Evolutionary conservation across 768 basidiomycete genomes (phyloP).

Genomic region (Pluteus cervinus): DNA sequence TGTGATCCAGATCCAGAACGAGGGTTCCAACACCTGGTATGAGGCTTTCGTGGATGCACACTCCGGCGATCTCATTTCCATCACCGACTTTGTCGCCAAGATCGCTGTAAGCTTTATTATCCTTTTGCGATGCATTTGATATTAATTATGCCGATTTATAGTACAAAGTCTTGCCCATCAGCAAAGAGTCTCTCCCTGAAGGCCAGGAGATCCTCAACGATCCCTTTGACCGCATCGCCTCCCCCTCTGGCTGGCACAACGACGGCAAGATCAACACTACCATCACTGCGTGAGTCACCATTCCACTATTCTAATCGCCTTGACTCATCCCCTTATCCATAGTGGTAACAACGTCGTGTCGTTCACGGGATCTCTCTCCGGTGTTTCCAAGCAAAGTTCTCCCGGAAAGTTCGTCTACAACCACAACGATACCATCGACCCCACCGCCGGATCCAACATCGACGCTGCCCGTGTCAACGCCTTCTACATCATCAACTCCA

Average conservation of each 20-base stretch:
- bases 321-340: not conserved
- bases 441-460: slow-evolving; percentile 34
- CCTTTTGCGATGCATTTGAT: not conserved
- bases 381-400: slow-evolving; percentile 29
- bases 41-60: slow-evolving; percentile 55
- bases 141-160: slow-evolving; percentile 9
- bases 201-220: slow-evolving; percentile 40
- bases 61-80: slow-evolving; percentile 35
- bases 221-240: slow-evolving; percentile 43
- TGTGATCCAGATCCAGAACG: slow-evolving; percentile 24
- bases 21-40: slow-evolving; percentile 35
- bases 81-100: slow-evolving; percentile 42
- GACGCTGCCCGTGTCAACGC: slow-evolving; percentile 48
- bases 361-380: slow-evolving; percentile 19
- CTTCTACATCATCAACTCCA: slow-evolving; percentile 55
- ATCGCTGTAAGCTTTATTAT: slow-evolving; percentile 21
- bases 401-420: slow-evolving; percentile 32
- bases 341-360: slow-evolving; percentile 26
- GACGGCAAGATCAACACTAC: slow-evolving; percentile 8
- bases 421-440: slow-evolving; percentile 25
- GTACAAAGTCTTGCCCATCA: slow-evolving; percentile 41
- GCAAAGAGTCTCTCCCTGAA: slow-evolving; percentile 40
- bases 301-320: not conserved
- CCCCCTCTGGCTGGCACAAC: slow-evolving; percentile 48
- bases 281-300: not conserved